These are phyloP conservation scores for Trypanosoma conorhini DNA, from an alignment of 208 protist species.

Conservation along the genomic window DNA sequence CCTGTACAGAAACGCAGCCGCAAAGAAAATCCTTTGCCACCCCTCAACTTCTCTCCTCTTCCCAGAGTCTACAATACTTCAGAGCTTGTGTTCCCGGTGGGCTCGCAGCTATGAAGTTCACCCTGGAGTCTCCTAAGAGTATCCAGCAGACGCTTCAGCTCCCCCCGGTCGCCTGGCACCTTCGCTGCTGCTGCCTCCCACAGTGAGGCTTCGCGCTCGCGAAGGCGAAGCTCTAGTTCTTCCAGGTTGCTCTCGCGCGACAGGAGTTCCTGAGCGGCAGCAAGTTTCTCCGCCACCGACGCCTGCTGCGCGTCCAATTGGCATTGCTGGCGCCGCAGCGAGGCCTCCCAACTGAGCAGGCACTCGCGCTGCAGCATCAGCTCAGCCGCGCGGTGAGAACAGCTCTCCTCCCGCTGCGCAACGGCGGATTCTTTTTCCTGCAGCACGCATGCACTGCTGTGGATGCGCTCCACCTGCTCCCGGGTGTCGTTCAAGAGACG, in stretches of 20 bases:
- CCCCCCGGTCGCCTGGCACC: conserved; percentile 4
- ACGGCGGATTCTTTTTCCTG: not conserved
- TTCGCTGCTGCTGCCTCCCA: conserved; percentile 13
- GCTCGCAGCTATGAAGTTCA: conserved; percentile 5
- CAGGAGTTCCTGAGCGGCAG: not conserved
- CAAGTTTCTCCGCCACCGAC: not conserved
- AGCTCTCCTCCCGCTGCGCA: not conserved
- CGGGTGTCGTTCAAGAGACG: conserved; percentile 5
- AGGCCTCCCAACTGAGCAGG: conserved; percentile 1
- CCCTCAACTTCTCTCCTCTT: not conserved
- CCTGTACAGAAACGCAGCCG: no score
- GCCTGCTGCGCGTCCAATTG: not conserved
- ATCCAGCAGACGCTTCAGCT: conserved; percentile 4
- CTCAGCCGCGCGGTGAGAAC: conserved; percentile 2
- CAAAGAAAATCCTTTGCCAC: no score
- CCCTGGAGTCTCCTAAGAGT: not conserved
- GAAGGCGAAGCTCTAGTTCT: not conserved
- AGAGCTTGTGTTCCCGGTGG: not conserved
- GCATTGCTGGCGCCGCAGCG: conserved; percentile 2
- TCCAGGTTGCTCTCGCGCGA: not conserved
- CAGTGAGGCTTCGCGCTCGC: conserved; percentile 14
- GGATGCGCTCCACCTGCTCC: conserved; percentile 18
- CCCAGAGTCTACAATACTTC: not conserved
- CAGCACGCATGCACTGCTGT: conserved; percentile 5
- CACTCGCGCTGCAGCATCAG: conserved; percentile 1